Conservation (phyloP, 345 rosid genomes). For the Eucalyptus caleyi region DNA sequence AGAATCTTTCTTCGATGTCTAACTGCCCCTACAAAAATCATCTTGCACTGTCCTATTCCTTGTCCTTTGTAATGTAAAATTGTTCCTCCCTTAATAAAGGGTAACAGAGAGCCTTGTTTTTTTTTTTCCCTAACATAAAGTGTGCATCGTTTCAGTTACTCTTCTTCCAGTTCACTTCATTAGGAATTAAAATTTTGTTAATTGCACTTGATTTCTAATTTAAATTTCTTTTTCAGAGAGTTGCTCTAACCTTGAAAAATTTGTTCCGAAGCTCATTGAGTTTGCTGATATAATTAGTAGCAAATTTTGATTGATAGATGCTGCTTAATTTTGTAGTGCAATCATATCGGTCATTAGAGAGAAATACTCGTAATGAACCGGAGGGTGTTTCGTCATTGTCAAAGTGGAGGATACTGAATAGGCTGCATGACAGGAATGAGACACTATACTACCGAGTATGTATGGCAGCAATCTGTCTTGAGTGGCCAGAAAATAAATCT, state of each 20-base stretch:
- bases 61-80: not conserved
- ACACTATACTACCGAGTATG: slow-evolving; percentile 82
- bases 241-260: not conserved
- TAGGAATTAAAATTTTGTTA: not conserved
- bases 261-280: not conserved
- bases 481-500: not conserved
- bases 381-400: slow-evolving; percentile 61
- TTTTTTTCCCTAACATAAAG: not conserved
- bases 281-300: not conserved
- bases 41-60: not conserved
- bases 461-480: not conserved
- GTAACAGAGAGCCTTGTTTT: not conserved
- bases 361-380: slow-evolving; percentile 55
- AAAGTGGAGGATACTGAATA: slow-evolving; percentile 95
- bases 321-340: slow-evolving; percentile 47
- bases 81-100: not conserved
- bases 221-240: not conserved
- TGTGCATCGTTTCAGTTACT: not conserved
- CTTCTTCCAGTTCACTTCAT: not conserved
- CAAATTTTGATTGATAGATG: not conserved
- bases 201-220: not conserved
- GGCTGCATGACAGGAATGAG: slow-evolving; percentile 97
- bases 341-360: slow-evolving; percentile 83
- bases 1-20: not conserved
- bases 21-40: not conserved